Evolutionary conservation across 148 eudicot genomes (phyloP), one percentile per base, ranked within the genome.

Genomic region (Gaultheria prostrata): DNA sequence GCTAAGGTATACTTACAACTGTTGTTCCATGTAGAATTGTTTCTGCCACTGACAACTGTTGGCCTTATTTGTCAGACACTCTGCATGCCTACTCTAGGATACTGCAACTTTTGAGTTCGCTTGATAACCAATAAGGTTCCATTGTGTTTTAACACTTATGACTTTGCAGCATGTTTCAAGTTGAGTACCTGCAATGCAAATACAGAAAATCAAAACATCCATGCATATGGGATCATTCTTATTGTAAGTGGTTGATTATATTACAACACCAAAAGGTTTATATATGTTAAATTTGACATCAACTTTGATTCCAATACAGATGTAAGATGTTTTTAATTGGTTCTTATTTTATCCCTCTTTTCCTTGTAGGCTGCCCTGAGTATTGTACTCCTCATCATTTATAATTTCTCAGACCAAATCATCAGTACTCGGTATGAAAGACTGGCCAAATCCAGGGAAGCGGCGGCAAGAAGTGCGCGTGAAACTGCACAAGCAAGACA

Each of bases 401-500:
- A 95, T 57, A 93, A 92, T 76, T 95, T 89, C 87, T 95, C 98
- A 8, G 98, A 95, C 84, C 98, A 92, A 89, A 92, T 95, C 48
- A 88, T 95, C 33, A 88, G 92, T 18, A 95, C 93, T 76, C 90
- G 94, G 65, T 88, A 93, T 78, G 86, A 86, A 86, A 90, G 94
- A 79, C 50, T 91, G 82, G 98, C 97, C 4, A 90, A 89, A 82
- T 95, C 98, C 30, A 89, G 98, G 82, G 95, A 95, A 80, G 91
- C 93, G 0, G 98, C 97, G 10, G 89, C 91, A 76, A 88, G 90
- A 81, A 93, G 94, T 77, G 97, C 97, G 57, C 87, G 94, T 54
- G 97, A 93, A 88, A 95, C 97, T 30, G 98, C 97, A 67, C 93
- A 89, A 84, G 98, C 98, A 59, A 92, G 95, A 71, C 88, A 93